These are phyloP conservation scores for Cryptococcus sp. DNA, from an alignment of 1,284 basidiomycete genomes.

Conservation along the genomic window DNA sequence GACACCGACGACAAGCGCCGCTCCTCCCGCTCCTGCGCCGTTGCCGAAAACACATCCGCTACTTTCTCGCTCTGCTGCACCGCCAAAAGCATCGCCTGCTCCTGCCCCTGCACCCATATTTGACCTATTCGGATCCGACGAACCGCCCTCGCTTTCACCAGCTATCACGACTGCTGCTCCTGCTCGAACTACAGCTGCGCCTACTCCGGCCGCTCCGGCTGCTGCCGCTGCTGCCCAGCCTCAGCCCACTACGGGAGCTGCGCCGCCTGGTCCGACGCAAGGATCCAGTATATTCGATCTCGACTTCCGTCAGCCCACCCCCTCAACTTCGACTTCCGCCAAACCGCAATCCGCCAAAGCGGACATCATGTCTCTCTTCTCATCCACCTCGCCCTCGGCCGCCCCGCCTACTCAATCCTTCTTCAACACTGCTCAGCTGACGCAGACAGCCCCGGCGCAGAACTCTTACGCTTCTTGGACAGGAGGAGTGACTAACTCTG, in stretches of 20 bases:
- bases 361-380: conserved; percentile 56
- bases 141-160: conserved; percentile 17
- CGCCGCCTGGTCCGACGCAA: conserved; percentile 23
- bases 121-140: conserved; percentile 42
- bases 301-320: conserved; percentile 52
- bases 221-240: conserved; percentile 11
- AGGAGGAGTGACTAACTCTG: conserved; percentile 39
- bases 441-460: conserved; percentile 15
- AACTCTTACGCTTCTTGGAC: conserved; percentile 40
- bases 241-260: conserved; percentile 21
- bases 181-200: conserved; percentile 20
- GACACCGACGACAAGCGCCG: conserved; percentile 28
- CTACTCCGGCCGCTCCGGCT: conserved; percentile 23
- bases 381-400: conserved; percentile 33
- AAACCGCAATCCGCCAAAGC: conserved; percentile 36
- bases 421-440: conserved; percentile 23
- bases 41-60: conserved; percentile 40
- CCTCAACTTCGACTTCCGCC: conserved; percentile 14
- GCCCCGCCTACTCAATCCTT: conserved; percentile 16
- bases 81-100: conserved; percentile 15
- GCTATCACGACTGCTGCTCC: conserved; percentile 18
- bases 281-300: conserved; percentile 52
- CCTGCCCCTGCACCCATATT: conserved; percentile 36
- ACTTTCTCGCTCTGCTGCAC: conserved; percentile 35
- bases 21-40: conserved; percentile 27